Percentiles rank a stretch among this genome's conserved stretches.
phyloP scores from a whole-genome alignment of 1,284 basidiomycete genomes.

The Volvariella surrecta region DNA sequence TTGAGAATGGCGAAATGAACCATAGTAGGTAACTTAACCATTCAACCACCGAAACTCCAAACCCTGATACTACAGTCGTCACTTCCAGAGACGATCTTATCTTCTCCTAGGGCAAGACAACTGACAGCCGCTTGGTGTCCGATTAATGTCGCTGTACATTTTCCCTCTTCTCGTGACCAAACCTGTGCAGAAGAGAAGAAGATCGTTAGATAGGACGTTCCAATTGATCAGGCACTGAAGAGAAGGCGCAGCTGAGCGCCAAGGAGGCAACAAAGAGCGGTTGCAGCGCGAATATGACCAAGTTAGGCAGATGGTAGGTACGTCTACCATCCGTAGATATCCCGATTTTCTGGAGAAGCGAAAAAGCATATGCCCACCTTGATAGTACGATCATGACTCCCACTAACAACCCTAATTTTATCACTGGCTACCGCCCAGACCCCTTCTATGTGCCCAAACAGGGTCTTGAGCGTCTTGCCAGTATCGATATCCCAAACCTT shows the following conservation, averaged over 20 bases:
- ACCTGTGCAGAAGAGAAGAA: slow-evolving; percentile 37
- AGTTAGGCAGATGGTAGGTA: too few relatives aligned
- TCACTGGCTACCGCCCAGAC: slow-evolving; percentile 96
- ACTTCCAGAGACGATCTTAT: slow-evolving; percentile 92
- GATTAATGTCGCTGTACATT: slow-evolving; percentile 85
- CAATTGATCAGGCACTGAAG: too few relatives aligned
- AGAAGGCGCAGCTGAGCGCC: too few relatives aligned
- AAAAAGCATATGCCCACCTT: slow-evolving; percentile 45
- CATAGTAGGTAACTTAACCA: not conserved
- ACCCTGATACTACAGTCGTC: slow-evolving; percentile 81
- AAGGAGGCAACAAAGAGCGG: not conserved
- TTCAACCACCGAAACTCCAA: slow-evolving; percentile 63
- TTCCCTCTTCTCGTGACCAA: slow-evolving; percentile 89
- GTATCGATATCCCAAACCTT: slow-evolving; percentile 95
- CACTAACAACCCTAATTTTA: slow-evolving; percentile 86
- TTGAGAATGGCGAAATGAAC: not conserved
- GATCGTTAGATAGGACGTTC: not conserved
- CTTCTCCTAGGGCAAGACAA: slow-evolving; percentile 85
- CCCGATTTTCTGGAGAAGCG: slow-evolving; percentile 2
- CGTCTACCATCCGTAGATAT: too few relatives aligned
- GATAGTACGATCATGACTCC: slow-evolving; percentile 88
- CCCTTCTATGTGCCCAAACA: slow-evolving; percentile 96
- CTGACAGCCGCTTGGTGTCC: slow-evolving; percentile 95
- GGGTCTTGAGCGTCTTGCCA: slow-evolving; percentile 71
- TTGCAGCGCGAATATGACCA: too few relatives aligned